Base-by-base conservation (phyloP, 2,329 filamentous ascomycete genomes). In the Aspergillus fischeri region DNA sequence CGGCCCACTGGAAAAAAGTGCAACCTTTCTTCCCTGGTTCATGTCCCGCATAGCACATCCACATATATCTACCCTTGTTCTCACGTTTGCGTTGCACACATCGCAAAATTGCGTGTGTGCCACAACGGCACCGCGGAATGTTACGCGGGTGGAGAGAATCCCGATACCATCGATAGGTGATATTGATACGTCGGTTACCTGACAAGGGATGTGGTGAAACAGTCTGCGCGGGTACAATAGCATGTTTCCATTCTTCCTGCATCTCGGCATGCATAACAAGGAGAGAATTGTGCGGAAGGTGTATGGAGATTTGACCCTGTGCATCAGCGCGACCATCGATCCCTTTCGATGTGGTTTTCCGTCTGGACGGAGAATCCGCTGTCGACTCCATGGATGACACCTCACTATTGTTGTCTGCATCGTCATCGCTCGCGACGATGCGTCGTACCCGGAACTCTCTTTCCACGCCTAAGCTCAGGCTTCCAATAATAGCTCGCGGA, bases 211-310 rank as follows among this genome's bases (percentile, higher is more conserved):
- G 94, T 1, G 91, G 91, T 60, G 92, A 88, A 57, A 97, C 89
- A 3, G 87, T 85, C 51, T 82, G 80, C 0, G 89, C 87, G 0
- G 92, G 89, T 0, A 86, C 81, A 47, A 99, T 89, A 63, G 85
- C 84, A 73, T 99, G 94, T 73, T 97, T 97, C 92, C 92, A 97
- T 69, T 90, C 88, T 70, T 97, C 93, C 70, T 97, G 93, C 91
- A 96, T 97, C 70, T 96, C 91, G 0, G 93, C 92, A 68, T 97
- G 92, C 94, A 99, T 97, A 9, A 97, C 81, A 0, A 99, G 81
- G 0, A 97, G 82, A 0, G 91, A 95, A 72, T 97, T 97, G 73
- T 97, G 94, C 0, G 93, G 93, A 0, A 97, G 84, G 65, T 97
- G 91, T 47, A 97, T 94, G 1, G 91, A 86, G 57, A 97, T 93